Evolutionary conservation across 768 basidiomycete genomes (phyloP).

Genomic region (Boletus barrowsii): DNA sequence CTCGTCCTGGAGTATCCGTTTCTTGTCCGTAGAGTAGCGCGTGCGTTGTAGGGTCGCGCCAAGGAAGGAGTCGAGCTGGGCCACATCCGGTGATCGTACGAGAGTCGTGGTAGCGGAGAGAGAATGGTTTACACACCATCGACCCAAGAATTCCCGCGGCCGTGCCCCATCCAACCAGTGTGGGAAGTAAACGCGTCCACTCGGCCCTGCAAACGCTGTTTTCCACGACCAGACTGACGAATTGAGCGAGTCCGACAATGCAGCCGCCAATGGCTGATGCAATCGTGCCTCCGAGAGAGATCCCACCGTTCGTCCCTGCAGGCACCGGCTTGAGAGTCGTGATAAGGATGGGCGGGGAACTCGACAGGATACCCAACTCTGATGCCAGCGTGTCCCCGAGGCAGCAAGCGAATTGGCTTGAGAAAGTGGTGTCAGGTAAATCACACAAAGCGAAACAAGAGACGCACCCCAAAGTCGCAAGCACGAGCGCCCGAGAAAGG

Average conservation of each 20-base stretch:
- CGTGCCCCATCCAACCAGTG: slow-evolving; percentile 57
- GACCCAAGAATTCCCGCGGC: slow-evolving; percentile 77
- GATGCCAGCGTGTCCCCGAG: slow-evolving; percentile 92
- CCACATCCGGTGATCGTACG: background rate
- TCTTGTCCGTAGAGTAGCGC: slow-evolving; percentile 60
- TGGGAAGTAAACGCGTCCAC: slow-evolving; percentile 37
- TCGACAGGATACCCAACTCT: slow-evolving; percentile 85
- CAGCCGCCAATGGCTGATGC: slow-evolving; percentile 73
- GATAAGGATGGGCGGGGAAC: slow-evolving; percentile 65
- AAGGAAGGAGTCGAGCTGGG: slow-evolving; percentile 77
- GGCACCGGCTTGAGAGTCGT: slow-evolving; percentile 76
- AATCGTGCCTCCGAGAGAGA: slow-evolving; percentile 71
- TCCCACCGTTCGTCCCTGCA: slow-evolving; percentile 87
- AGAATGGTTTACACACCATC: slow-evolving; percentile 45
- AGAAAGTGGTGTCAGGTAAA: slow-evolving; percentile 1
- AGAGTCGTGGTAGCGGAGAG: background rate
- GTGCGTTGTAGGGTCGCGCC: slow-evolving; percentile 87
- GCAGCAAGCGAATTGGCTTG: slow-evolving; percentile 83
- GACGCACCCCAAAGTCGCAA: slow-evolving; percentile 62
- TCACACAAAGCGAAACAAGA: background rate
- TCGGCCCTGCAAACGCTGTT: slow-evolving; percentile 49
- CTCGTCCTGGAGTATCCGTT: slow-evolving; percentile 62
- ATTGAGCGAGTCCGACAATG: slow-evolving; percentile 64
- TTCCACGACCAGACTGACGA: slow-evolving; percentile 56
- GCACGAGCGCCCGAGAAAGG: slow-evolving; percentile 60